These are phyloP conservation scores for Balansia obtecta DNA, from an alignment of 2,329 filamentous ascomycete species.

Conservation along the genomic window DNA sequence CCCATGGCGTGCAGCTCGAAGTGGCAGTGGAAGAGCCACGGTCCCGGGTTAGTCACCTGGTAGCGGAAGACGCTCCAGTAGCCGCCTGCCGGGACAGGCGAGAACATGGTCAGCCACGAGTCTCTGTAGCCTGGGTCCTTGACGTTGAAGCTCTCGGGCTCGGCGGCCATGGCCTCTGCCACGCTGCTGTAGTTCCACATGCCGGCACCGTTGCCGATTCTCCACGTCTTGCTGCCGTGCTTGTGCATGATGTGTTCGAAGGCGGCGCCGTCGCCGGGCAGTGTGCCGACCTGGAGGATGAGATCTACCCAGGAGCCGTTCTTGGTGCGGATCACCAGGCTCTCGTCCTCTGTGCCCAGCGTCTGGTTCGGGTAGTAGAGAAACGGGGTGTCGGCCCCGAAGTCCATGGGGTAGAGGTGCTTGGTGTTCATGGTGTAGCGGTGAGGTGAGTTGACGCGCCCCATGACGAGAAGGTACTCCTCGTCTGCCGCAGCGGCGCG, in stretches of 20 bases:
- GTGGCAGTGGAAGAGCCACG: conserved; percentile 36
- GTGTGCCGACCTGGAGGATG: conserved; percentile 9
- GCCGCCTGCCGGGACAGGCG: neutral
- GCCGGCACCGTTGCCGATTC: conserved; percentile 26
- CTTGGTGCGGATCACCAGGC: conserved; percentile 8
- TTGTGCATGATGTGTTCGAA: conserved; percentile 27
- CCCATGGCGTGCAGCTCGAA: conserved; percentile 33
- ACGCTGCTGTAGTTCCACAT: conserved; percentile 22
- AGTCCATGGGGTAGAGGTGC: no score
- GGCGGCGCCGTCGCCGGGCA: conserved; percentile 10
- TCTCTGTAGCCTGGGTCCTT: conserved; percentile 28
- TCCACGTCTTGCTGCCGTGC: conserved; percentile 32
- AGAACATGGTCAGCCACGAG: conserved; percentile 11
- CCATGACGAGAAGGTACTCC: no score
- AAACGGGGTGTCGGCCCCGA: neutral
- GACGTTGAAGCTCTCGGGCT: conserved; percentile 30
- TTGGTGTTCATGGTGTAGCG: no score
- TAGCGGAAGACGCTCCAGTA: conserved; percentile 32
- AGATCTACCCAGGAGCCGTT: conserved; percentile 28
- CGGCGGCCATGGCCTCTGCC: conserved; percentile 19
- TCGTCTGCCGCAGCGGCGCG: neutral
- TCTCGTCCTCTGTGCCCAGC: neutral
- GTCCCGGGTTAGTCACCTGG: conserved; percentile 30
- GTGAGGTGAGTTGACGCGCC: no score
- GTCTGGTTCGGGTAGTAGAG: conserved; percentile 4